Conservation (phyloP, 768 basidiomycete genomes). For the Astraeus odoratus region DNA sequence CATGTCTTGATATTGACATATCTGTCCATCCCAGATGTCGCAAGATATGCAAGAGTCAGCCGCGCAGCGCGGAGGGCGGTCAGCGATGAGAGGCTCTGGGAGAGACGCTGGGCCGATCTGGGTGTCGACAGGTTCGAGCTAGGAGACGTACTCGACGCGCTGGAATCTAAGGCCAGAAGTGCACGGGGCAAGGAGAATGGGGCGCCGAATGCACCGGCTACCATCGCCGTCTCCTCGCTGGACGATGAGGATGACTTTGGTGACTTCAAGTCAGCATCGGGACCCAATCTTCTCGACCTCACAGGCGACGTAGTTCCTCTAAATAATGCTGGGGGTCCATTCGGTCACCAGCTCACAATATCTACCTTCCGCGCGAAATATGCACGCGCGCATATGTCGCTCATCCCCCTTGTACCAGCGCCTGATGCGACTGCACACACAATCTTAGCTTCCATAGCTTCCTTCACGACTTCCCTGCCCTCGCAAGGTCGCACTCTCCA, state of each 20-base stretch:
- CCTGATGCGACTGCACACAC: slow-evolving; percentile 60
- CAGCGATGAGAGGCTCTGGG: slow-evolving; percentile 76
- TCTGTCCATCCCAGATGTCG: slow-evolving; percentile 76
- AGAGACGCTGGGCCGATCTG: slow-evolving; percentile 60
- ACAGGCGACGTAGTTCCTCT: slow-evolving; percentile 5
- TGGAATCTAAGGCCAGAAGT: slow-evolving; percentile 38
- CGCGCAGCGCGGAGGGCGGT: slow-evolving; percentile 57
- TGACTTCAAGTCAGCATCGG: slow-evolving; percentile 59
- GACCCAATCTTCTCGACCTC: slow-evolving; percentile 10
- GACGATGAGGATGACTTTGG: slow-evolving; percentile 60
- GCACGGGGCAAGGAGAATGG: slow-evolving; percentile 26
- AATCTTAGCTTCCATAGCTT: slow-evolving; percentile 44
- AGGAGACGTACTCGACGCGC: slow-evolving; percentile 45
- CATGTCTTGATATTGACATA: slow-evolving; percentile 68
- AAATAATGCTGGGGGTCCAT: slow-evolving; percentile 10
- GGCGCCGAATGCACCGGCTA: slow-evolving; percentile 47
- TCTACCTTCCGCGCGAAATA: slow-evolving; percentile 49
- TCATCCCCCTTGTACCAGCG: slow-evolving; percentile 52
- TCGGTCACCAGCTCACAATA: slow-evolving; percentile 15
- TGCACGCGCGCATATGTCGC: slow-evolving; percentile 55
- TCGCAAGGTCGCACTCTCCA: slow-evolving; percentile 64
- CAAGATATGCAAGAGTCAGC: slow-evolving; percentile 63
- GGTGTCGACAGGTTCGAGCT: slow-evolving; percentile 41
- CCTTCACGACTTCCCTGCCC: slow-evolving; percentile 34
- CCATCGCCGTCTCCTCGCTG: slow-evolving; percentile 40